Evolutionary conservation across 305 asterid genomes (phyloP), one percentile per base, ranked within the genome.

Genomic region (Plantago coronopus): DNA sequence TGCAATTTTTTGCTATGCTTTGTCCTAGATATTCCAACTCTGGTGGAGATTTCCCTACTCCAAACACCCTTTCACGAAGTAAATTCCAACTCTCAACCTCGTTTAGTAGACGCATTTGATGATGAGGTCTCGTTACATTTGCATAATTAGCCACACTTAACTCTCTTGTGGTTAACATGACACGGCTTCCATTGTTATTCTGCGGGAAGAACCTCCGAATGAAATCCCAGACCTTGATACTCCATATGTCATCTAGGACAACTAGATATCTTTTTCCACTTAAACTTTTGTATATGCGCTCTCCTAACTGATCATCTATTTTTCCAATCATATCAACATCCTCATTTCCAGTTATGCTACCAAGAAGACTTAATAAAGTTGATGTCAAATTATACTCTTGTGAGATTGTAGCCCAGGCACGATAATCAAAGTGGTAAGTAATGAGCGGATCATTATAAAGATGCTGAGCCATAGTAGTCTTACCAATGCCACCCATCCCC

Each of bases 211-310:
- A 63, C 23, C 0, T 37, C 42, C 5, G 21, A 5, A 46, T 25
- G 10, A 53, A 67, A 47, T 68, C 59, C 74, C 77, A 68, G 2
- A 47, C 68, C 22, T 44, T 15, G 12, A 0, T 0, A 46, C 27
- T 17, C 77, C 74, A 67, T 0, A 67, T 25, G 46, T 67, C 77
- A 3, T 67, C 73, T 17, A 72, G 22, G 3, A 72, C 67, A 54
- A 72, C 54, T 19, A 59, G 48, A 34, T 63, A 72, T n/a, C 68
- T 63, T 43, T 20, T 47, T 25, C 68, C 19, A 3, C 29, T 34
- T 20, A 72, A 59, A 20, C 19, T 46, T 40, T 53, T 17, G 17
- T 48, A 25, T 0, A 63, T 22, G 11, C 11, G 12, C 20, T 21
- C 45, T 27, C 29, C 44, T 40, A 72, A 27, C 37, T 53, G 3